Percentiles rank a stretch among this genome's conserved stretches.
Conservation (phyloP, 1,284 basidiomycete species). For the Athelia psychrophila region DNA sequence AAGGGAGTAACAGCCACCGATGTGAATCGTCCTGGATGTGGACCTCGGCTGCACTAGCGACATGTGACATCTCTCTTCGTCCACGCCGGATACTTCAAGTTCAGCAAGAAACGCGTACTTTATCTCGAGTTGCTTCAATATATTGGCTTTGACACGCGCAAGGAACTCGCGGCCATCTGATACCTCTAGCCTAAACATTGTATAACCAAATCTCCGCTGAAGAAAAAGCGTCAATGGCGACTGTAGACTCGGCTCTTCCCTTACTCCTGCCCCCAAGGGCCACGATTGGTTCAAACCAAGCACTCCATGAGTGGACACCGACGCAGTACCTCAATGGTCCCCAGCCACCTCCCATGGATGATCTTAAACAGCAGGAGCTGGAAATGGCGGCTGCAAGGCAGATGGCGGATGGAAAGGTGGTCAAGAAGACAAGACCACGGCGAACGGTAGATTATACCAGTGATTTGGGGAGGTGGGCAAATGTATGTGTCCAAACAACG, state of each 20-base stretch:
- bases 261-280: slow-evolving; percentile 40
- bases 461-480: slow-evolving; percentile 76
- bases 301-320: slow-evolving; percentile 53
- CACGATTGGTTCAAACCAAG: slow-evolving; percentile 27
- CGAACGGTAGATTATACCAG: slow-evolving; percentile 95
- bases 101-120: no score
- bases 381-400: slow-evolving; percentile 74
- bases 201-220: no score
- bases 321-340: slow-evolving; percentile 45
- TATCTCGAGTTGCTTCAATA: no score
- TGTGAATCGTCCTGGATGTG: no score
- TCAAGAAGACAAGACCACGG: slow-evolving; percentile 90
- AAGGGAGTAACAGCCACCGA: background rate
- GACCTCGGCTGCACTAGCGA: no score
- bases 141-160: no score
- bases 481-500: background rate
- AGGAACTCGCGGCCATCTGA: no score
- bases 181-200: no score
- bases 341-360: slow-evolving; percentile 76
- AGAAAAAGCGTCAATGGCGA: background rate
- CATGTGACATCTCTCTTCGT: no score
- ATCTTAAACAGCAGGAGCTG: slow-evolving; percentile 69
- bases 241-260: background rate
- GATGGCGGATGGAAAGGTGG: slow-evolving; percentile 67
- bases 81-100: no score